These are phyloP conservation scores for Tolypocladium tropicale DNA, from an alignment of 2,329 filamentous ascomycete species.

Conservation along the genomic window DNA sequence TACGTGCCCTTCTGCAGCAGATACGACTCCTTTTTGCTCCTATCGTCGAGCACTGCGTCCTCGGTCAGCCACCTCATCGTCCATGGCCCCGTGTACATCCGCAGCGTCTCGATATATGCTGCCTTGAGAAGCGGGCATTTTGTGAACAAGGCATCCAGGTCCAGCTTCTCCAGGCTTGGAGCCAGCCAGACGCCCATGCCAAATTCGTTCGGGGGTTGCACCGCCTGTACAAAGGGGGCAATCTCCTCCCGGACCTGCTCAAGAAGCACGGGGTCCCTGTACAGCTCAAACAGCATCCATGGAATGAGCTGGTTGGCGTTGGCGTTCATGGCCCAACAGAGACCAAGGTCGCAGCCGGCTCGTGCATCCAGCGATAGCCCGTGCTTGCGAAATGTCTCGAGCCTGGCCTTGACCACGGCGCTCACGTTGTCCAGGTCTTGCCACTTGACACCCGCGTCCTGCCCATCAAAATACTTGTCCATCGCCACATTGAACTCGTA, in stretches of 20 bases:
- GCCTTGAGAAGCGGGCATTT: constrained; percentile 28
- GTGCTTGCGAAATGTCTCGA: constrained; percentile 17
- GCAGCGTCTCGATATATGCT: constrained; percentile 28
- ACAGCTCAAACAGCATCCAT: constrained; percentile 32
- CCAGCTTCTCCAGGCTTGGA: constrained; percentile 20
- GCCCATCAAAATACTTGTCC: constrained; percentile 20
- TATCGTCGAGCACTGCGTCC: constrained; percentile 20
- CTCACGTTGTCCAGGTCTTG: constrained; percentile 26
- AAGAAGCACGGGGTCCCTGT: constrained; percentile 26
- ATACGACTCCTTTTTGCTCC: constrained; percentile 11
- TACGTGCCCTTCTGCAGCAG: constrained; percentile 23
- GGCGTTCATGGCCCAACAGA: constrained; percentile 27
- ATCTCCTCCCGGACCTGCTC: constrained; percentile 28
- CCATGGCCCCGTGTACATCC: constrained; percentile 26
- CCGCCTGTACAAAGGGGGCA: constrained; percentile 17
- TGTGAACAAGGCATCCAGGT: constrained; percentile 23
- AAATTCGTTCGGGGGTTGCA: constrained; percentile 25
- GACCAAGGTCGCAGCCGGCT: constrained; percentile 22
- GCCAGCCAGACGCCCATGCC: constrained; percentile 24
- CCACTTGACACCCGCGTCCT: constrained; percentile 22
- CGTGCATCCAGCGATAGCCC: constrained; percentile 19
- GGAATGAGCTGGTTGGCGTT: constrained; percentile 25
- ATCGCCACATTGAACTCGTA: constrained; percentile 24
- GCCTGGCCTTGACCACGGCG: constrained; percentile 18
- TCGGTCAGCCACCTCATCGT: constrained; percentile 18